A percentile compares a stretch with the other conserved stretches of the same genome.
Conservation (phyloP, 257 asterid species). For the Lycium ferocissimum region DNA sequence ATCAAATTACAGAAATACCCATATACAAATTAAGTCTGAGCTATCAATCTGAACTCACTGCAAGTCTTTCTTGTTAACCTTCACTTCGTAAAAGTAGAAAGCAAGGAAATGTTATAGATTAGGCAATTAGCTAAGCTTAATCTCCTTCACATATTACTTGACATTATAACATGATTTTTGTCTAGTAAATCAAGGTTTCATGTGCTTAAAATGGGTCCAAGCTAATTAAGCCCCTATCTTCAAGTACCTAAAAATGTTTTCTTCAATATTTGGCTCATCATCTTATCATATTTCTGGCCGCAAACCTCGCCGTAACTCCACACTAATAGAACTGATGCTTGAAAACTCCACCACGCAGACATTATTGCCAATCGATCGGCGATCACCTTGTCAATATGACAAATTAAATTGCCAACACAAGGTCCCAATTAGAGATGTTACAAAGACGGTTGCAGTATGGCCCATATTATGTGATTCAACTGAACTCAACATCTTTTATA, state of each 20-base stretch:
- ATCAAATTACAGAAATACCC: not conserved
- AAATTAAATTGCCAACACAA: not conserved
- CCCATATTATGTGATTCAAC: not conserved
- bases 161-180: not conserved
- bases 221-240: not conserved
- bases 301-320: constrained; percentile 1
- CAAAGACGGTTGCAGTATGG: no score
- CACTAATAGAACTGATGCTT: not conserved
- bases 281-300: not conserved
- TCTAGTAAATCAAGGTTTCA: constrained; percentile 6
- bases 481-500: not conserved
- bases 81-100: not conserved
- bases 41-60: not conserved
- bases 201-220: not conserved
- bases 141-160: not conserved
- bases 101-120: not conserved
- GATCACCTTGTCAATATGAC: not conserved
- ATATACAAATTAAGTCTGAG: not conserved
- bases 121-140: not conserved
- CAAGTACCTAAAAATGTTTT: not conserved
- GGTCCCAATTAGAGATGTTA: not conserved
- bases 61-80: not conserved
- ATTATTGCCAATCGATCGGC: not conserved
- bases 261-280: not conserved
- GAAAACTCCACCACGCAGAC: not conserved